Base-by-base conservation (phyloP, 352 stramenopile genomes). In the Pythium sp. region DNA sequence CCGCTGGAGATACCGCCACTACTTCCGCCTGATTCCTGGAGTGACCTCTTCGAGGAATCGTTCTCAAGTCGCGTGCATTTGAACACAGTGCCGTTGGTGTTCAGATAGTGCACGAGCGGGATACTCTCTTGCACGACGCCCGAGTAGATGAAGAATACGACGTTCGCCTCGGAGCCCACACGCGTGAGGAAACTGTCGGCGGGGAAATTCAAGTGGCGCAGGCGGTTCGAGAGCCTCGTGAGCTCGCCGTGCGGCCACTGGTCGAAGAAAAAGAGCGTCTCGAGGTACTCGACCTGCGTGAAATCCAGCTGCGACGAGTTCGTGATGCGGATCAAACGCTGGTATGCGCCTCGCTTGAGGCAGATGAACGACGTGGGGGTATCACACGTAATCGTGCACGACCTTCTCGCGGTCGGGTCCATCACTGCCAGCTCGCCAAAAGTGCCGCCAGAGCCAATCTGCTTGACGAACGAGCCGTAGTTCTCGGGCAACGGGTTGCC, bases 361-460 rank as follows among this genome's bases (percentile, higher is more conserved):
- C 87, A 94, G 61, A 94, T 94, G 63, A 94, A 94, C n/a, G 83
- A 91, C 28, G 85, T 93, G 3, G 80, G 47, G 0, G 78, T 69
- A 53, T 93, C 84, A 26, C 86, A 92, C n/a, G 77, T 61, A 68
- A 94, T 88, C 9, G 87, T 93, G 43, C 85, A 93, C 1, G 85
- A 92, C 7, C 87, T 73, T 8, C 82, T 72, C 11, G 87, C 80
- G 2, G 82, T 93, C 5, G 86, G 87, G 18, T 95, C 87, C 78
- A 93, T 88, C 11, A 95, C 86, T 14, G 85, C 85, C 3, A 95
- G 72, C 68, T 95, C 87, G 11, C 87, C 87, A 41, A 95, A 93
- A 30, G 85, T 95, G 2, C 84, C 86, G 8, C 87, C 84, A 0
- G 81, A 72, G 3, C 80, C 81, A 64, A 95, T 93, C 56, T 88